Percentiles rank a stretch among this genome's conserved stretches.
Conservation (phyloP, 2,329 filamentous ascomycete species). For the Zalaria obscura region DNA sequence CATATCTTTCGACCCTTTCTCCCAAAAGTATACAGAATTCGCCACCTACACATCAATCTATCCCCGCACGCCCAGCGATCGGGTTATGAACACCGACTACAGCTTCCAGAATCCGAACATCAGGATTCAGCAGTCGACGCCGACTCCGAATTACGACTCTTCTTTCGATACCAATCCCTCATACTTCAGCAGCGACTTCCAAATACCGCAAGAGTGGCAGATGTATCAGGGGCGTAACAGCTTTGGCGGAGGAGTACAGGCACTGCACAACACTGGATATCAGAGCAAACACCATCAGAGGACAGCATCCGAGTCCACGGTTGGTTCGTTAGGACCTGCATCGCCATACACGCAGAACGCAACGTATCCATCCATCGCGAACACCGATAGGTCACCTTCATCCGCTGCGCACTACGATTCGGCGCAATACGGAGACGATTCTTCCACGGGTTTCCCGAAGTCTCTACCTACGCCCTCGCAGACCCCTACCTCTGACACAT, state of each 20-base stretch:
- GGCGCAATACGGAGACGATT: conserved; percentile 19
- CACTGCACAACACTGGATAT: background rate
- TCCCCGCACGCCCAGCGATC: background rate
- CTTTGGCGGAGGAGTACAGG: background rate
- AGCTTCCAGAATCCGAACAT: background rate
- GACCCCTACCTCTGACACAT: conserved; percentile 9
- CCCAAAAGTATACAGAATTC: background rate
- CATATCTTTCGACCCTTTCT: background rate
- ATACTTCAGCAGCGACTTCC: background rate
- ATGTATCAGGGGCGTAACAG: background rate
- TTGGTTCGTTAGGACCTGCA: conserved; percentile 28
- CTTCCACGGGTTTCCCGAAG: conserved; percentile 11
- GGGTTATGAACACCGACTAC: conserved; percentile 1
- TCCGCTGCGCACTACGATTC: conserved; percentile 21
- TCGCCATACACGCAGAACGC: conserved; percentile 26
- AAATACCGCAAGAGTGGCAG: background rate
- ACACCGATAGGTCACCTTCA: conserved; percentile 28
- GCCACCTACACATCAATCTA: background rate
- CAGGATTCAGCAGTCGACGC: conserved; percentile 2
- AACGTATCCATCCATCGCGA: conserved; percentile 27
- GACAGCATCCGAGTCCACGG: conserved; percentile 20
- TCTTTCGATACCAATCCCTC: background rate
- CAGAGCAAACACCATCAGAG: background rate
- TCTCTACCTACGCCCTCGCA: conserved; percentile 19
- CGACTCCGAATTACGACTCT: background rate